Evolutionary conservation across 2,329 filamentous ascomycete genomes (phyloP).

Genomic region (Aspergillus ochraceoroseus): DNA sequence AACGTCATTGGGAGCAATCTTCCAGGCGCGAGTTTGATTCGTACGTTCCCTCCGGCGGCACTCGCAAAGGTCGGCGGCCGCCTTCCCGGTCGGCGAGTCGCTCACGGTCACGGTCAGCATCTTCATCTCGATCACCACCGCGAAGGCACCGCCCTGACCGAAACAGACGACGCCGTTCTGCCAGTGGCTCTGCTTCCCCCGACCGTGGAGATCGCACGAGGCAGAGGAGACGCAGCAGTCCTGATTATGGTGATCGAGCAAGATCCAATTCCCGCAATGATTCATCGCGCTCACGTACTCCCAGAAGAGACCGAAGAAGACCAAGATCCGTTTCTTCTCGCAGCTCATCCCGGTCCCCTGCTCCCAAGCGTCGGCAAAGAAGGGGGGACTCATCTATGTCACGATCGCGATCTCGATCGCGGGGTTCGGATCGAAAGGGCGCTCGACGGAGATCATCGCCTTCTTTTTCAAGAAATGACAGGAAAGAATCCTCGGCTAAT

Average conservation of each 20-base stretch:
- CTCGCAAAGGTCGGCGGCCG: slow-evolving; percentile 39
- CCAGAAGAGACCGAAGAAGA: slow-evolving; percentile 46
- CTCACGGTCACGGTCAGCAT: slow-evolving; percentile 34
- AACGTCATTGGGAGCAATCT: slow-evolving; percentile 44
- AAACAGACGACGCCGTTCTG: slow-evolving; percentile 32
- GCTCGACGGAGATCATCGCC: slow-evolving; percentile 44
- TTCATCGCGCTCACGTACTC: slow-evolving; percentile 53
- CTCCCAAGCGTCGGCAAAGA: slow-evolving; percentile 29
- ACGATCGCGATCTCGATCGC: slow-evolving; percentile 35
- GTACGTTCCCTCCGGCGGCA: slow-evolving; percentile 51
- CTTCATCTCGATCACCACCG: slow-evolving; percentile 31
- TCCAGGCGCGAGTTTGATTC: slow-evolving; percentile 52
- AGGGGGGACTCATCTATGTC: slow-evolving; percentile 37
- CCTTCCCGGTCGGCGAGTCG: slow-evolving; percentile 32
- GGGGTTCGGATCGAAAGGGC: slow-evolving; percentile 24
- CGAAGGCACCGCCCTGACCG: slow-evolving; percentile 28
- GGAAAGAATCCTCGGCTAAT: slow-evolving; percentile 47
- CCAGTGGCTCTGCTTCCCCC: slow-evolving; percentile 41
- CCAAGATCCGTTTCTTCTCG: slow-evolving; percentile 39
- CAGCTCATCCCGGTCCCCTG: slow-evolving; percentile 36
- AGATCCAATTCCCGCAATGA: slow-evolving; percentile 48
- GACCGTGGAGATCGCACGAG: slow-evolving; percentile 34
- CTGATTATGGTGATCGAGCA: slow-evolving; percentile 45
- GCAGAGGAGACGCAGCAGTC: slow-evolving; percentile 35
- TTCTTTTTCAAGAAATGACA: slow-evolving; percentile 41